Base-by-base conservation (phyloP, 768 basidiomycete species). In the Crepidotus variabilis region DNA sequence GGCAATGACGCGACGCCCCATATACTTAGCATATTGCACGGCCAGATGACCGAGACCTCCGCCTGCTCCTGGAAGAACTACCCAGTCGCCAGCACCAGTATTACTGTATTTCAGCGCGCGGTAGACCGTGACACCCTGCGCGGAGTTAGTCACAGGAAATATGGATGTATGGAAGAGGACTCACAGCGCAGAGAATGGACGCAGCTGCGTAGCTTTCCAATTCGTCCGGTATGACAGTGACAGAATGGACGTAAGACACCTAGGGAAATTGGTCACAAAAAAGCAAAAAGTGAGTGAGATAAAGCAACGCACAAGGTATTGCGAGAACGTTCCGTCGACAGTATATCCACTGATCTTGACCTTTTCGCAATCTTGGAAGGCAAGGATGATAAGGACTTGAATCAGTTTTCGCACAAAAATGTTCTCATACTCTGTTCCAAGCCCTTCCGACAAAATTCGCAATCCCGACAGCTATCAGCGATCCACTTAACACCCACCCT, bases 401-500 rank as follows among this genome's bases (percentile, higher is more conserved):
- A 24, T 16, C 39, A 5, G 50, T 33, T 16, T 20, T 6, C 2
- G 34, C n/a, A 18, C 18, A 11, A 1, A 62, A 8, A 28, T 4
- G 8, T n/a, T 28, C 28, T 4, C 80, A n/a, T 49, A 87, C 88
- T 80, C 72, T 89, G 85, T 61, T 94, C 92, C 51, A 78, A 72
- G n/a, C 89, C 90, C 54, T 85, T 82, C 49, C 83, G 76, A 69
- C 92, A 95, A 52, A 78, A 78, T 68, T 90, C 87, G 69, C 91
- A 94, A 57, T 86, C 73, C 11, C 87, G 73, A 65, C 92, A 76
- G 56, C 81, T 85, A 65, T 86, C 77, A 1, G 88, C 87, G 13
- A 88, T 72, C 87, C 86, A 89, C 68, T 94, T 93, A 72, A 94
- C 83, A 4, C 92, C 92, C 46, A 93, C 90, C 11, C 88, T 80